Conservation (phyloP, 2,329 filamentous ascomycete species). For the Monosporascus ibericus region DNA sequence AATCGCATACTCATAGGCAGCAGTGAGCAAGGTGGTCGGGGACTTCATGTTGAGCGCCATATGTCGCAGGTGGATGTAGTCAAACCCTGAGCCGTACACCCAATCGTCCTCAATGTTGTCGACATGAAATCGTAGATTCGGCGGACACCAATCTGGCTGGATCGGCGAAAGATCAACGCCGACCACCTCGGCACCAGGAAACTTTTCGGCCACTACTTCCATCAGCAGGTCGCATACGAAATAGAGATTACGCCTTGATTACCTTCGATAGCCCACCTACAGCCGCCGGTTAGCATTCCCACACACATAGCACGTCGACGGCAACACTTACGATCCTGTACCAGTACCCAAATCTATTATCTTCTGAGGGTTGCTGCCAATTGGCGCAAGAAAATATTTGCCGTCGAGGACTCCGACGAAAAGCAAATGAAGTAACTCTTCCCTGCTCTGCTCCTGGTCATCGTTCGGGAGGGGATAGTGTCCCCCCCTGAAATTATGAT, state of each 20-base stretch:
- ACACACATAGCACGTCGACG: background rate
- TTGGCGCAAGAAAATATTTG: conserved; percentile 36
- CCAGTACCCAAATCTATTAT: conserved; percentile 46
- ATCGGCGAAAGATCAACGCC: conserved; percentile 39
- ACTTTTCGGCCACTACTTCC: conserved; percentile 36
- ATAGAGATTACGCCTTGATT: conserved; percentile 10
- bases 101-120: conserved; percentile 45
- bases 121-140: conserved; percentile 52
- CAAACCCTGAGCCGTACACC: conserved; percentile 37
- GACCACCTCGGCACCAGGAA: conserved; percentile 38
- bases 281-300: background rate
- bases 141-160: conserved; percentile 43
- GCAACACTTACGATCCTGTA: conserved; percentile 25
- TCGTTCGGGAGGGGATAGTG: conserved; percentile 49
- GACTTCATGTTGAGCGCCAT: conserved; percentile 45
- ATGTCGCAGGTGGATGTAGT: conserved; percentile 49
- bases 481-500: conserved; percentile 40
- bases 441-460: conserved; percentile 42
- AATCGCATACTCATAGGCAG: conserved; percentile 26
- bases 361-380: conserved; percentile 39
- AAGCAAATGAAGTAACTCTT: conserved; percentile 42
- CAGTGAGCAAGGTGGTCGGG: conserved; percentile 41
- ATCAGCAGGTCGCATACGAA: background rate
- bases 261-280: conserved; percentile 51
- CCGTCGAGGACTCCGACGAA: conserved; percentile 41